These are phyloP conservation scores for Umbelopsis ramanniana DNA, from an alignment of 192 early-diverging fungal species.

Conservation along the genomic window DNA sequence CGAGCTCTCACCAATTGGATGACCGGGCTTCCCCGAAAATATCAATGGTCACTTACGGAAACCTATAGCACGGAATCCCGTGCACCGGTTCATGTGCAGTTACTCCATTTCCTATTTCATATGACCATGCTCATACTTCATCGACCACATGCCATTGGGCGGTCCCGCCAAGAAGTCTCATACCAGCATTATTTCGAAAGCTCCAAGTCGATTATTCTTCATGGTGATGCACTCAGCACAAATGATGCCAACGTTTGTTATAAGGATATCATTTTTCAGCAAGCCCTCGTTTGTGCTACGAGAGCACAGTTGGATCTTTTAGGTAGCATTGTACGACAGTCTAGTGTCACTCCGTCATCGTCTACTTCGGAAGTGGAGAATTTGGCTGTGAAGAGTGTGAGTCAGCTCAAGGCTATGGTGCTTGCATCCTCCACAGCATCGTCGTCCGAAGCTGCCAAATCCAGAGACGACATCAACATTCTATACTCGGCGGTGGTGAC, in stretches of 20 bases:
- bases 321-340: slow-evolving; percentile 6
- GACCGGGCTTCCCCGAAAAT: neutral
- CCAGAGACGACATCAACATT: neutral
- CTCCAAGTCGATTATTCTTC: neutral
- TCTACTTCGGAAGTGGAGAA: neutral
- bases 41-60: neutral
- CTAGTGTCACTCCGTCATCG: neutral
- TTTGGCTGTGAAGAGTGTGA: neutral
- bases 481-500: neutral
- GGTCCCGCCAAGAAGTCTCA: neutral
- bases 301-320: slow-evolving; percentile 11
- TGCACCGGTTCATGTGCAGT: neutral
- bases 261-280: slow-evolving; percentile 8
- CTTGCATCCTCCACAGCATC: neutral
- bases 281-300: slow-evolving; percentile 18
- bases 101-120: slow-evolving; percentile 20
- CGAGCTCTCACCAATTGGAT: slow-evolving; percentile 6
- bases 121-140: slow-evolving; percentile 10
- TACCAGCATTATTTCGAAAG: slow-evolving; percentile 9
- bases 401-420: neutral
- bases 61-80: neutral
- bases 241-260: slow-evolving; percentile 13
- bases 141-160: slow-evolving; percentile 5
- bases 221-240: neutral
- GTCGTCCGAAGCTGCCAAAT: neutral